phyloP scores from a whole-genome alignment of 306 rosid species.

The Lathyrus sativus region DNA sequence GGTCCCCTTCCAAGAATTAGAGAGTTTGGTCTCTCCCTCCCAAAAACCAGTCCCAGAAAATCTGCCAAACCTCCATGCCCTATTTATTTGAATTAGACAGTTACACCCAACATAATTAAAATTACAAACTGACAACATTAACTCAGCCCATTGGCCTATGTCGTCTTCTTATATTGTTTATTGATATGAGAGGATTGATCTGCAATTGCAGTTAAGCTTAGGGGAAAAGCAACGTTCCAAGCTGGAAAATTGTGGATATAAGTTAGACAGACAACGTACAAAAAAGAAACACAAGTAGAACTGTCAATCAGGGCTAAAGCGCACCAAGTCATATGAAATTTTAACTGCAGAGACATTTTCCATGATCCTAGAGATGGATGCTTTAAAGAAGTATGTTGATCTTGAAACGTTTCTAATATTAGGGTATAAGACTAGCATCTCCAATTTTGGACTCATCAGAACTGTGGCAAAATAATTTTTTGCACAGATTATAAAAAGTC shows the following conservation, averaged over 20 bases:
- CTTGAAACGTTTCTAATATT: not conserved
- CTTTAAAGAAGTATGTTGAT: not conserved
- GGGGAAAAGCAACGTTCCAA: not conserved
- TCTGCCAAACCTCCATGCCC: too few relatives aligned
- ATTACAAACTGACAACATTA: too few relatives aligned
- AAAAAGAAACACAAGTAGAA: not conserved
- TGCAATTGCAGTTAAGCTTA: slow-evolving; percentile 4
- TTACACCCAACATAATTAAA: too few relatives aligned
- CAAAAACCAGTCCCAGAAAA: not conserved
- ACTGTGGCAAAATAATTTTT: not conserved
- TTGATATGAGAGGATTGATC: not conserved
- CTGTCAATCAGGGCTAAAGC: not conserved
- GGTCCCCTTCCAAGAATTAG: not conserved
- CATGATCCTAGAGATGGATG: not conserved
- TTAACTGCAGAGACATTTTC: not conserved
- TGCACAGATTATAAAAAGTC: not conserved
- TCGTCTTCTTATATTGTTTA: too few relatives aligned
- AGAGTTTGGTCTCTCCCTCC: not conserved
- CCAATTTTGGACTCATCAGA: not conserved
- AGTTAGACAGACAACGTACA: slow-evolving; percentile 15
- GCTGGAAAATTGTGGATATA: not conserved
- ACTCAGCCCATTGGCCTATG: too few relatives aligned
- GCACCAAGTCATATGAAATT: not conserved
- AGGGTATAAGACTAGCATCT: not conserved
- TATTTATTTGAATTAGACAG: too few relatives aligned